Base-by-base conservation (phyloP, 805 yeast genomes). In the Candida arabinofermentans region DNA sequence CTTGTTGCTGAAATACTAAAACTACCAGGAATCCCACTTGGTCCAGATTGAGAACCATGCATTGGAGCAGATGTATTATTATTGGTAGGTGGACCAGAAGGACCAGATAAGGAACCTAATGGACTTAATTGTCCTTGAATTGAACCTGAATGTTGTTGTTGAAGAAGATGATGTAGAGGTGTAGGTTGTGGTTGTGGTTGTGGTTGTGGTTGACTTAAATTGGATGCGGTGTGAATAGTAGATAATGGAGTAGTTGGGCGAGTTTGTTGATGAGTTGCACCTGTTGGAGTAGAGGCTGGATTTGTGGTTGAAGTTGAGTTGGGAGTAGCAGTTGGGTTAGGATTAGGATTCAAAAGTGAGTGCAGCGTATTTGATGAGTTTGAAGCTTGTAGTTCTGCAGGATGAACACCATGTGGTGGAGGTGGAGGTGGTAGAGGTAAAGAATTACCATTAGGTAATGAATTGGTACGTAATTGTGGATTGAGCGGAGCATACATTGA, bases 321-420 rank as follows among this genome's bases (percentile, higher is more conserved):
- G 29, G 29, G 8, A n/a, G 26, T 16, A 21, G 8, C 17, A n/a
- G 27, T 18, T 23, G 38, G n/a, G 34, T 46, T 36, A 5, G 32
- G 32, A 10, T 29, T 29, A 5, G 32, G 57, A 36, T 54, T 54
- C 39, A 54, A 37, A 34, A 54, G 41, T 13, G 57, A 52, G 36
- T 50, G 44, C 18, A 54, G 54, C 1, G 57, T 52, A 26, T 49
- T 44, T 3, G 49, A 41, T 5, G 46, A 34, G 13, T 35, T 30
- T 8, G 37, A 34, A 27, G 42, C 10, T 7, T 27, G 36, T 14
- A 23, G 14, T 13, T 21, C 19, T 7, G 29, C 22, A 16, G 27
- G 21, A 5, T 17, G 5, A 14, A 19, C 19, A 14, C 19, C 16
- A 19, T 16, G 42, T 5, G 36, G 23, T 5, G 41, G 32, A 17